phyloP scores from a whole-genome alignment of 768 basidiomycete species.

The Rhizopogon vulgaris region DNA sequence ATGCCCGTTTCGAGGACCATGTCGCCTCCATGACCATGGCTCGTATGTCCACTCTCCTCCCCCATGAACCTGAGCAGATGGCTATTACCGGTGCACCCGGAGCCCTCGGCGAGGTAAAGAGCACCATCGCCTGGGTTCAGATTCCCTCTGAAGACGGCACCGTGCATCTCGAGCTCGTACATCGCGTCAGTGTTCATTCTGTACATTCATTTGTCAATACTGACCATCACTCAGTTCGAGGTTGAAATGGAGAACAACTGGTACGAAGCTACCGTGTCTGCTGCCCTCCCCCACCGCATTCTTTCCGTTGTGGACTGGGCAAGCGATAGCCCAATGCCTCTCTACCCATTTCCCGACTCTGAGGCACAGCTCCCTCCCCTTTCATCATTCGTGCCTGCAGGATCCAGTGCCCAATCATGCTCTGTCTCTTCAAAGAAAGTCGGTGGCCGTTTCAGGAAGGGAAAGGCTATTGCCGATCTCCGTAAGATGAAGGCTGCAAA shows the following conservation, averaged over 20 bases:
- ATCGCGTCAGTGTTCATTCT: constrained; percentile 14
- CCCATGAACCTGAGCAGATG: constrained; percentile 21
- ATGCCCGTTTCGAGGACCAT: constrained; percentile 41
- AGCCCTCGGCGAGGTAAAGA: constrained; percentile 75
- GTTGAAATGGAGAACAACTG: constrained; percentile 94
- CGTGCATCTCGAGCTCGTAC: constrained; percentile 68
- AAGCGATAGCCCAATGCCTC: constrained; percentile 57
- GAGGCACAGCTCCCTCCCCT: constrained; percentile 18
- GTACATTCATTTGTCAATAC: background rate
- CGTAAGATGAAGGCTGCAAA: constrained; percentile 16
- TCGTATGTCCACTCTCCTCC: constrained; percentile 37
- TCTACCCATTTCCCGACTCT: constrained; percentile 27
- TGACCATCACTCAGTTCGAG: constrained; percentile 50
- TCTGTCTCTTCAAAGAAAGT: constrained; percentile 1
- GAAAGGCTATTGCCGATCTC: constrained; percentile 7
- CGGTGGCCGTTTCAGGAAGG: constrained; percentile 8
- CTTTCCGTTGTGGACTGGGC: constrained; percentile 95
- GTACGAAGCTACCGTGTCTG: constrained; percentile 88
- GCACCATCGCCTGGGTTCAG: constrained; percentile 74
- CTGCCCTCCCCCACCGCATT: constrained; percentile 66
- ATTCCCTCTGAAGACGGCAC: constrained; percentile 60
- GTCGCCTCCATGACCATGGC: constrained; percentile 42
- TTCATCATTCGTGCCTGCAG: constrained; percentile 19
- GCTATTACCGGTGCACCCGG: constrained; percentile 66
- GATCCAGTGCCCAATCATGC: constrained; percentile 12